Conservation (phyloP, 2,329 filamentous ascomycete species). For the Huntiella omanensis region DNA sequence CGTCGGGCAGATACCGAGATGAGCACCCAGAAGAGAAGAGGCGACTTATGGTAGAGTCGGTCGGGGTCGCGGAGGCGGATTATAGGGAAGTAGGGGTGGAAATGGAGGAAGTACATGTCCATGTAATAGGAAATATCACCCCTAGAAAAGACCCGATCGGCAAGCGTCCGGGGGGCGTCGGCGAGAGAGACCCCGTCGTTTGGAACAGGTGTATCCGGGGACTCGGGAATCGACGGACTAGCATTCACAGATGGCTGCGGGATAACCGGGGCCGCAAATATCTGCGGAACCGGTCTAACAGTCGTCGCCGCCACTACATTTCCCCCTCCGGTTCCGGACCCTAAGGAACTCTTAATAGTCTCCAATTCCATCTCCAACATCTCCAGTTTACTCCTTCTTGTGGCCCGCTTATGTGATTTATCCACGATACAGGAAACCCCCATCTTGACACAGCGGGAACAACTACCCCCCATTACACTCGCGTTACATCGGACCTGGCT, state of each 20-base stretch:
- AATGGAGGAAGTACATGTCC: slow-evolving; percentile 33
- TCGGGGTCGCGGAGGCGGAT: slow-evolving; percentile 31
- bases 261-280: too few relatives aligned
- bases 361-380: slow-evolving; percentile 35
- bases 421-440: slow-evolving; percentile 26
- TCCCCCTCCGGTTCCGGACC: too few relatives aligned
- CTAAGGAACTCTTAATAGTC: slow-evolving; percentile 19
- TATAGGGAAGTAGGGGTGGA: slow-evolving; percentile 33
- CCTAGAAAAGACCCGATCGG: slow-evolving; percentile 28
- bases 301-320: too few relatives aligned
- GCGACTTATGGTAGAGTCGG: slow-evolving; percentile 27
- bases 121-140: slow-evolving; percentile 38
- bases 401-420: slow-evolving; percentile 28
- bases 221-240: neutral
- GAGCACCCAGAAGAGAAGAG: slow-evolving; percentile 36
- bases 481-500: slow-evolving; percentile 26
- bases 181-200: neutral
- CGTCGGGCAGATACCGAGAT: slow-evolving; percentile 31
- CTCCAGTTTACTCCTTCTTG: slow-evolving; percentile 33
- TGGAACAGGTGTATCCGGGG: neutral
- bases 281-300: too few relatives aligned
- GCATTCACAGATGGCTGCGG: too few relatives aligned
- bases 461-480: slow-evolving; percentile 20
- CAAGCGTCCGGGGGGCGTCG: slow-evolving; percentile 16
- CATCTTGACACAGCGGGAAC: slow-evolving; percentile 27